Evolutionary conservation across 331 rosid genomes (phyloP), one percentile per base, ranked within the genome.

Genomic region (Cucumis variabilis): DNA sequence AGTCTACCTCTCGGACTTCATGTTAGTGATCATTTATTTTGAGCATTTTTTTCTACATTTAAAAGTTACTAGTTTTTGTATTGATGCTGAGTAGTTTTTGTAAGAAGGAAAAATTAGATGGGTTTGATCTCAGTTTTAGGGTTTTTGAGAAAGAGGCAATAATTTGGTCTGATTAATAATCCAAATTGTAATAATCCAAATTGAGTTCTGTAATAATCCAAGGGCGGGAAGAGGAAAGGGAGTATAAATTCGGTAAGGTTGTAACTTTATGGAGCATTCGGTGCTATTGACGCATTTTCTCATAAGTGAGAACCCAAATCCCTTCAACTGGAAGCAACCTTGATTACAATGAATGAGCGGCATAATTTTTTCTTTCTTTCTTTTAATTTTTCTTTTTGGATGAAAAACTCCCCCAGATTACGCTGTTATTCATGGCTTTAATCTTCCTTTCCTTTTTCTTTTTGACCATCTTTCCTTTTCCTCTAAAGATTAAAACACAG

Each of bases 211-310:
- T 28, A 80, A n/a, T n/a, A n/a, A n/a, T n/a, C n/a, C n/a, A n/a
- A n/a, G n/a, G n/a, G n/a, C n/a, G n/a, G n/a, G n/a, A 79, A 51
- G 12, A 21, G 51, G 20, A 9, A 69, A 37, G 62, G n/a, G n/a
- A 25, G 24, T 16, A 27, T 27, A 14, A 9, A 55, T 80, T 14
- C 27, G 4, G 84, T 53, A 51, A 79, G 66, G 41, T 79, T 25
- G 63, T 4, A 58, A 27, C 50, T 19, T 58, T 58, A 65, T 58
- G 7, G 69, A 81, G 85, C 6, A 81, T 58, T 79, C 53, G 71
- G 85, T 55, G 85, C 71, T 41, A 74, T n/a, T 79, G 78, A 92
- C 93, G 97, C 97, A 94, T 90, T 95, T 91, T 20, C 90, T 88
- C 85, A 89, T 89, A 80, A 86, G 88, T 76, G 30, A 37, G 77